Percentiles rank a stretch among this genome's conserved stretches.
phyloP scores from a whole-genome alignment of 495 filamentous ascomycete species.

The Rhizodiscina lignyota region DNA sequence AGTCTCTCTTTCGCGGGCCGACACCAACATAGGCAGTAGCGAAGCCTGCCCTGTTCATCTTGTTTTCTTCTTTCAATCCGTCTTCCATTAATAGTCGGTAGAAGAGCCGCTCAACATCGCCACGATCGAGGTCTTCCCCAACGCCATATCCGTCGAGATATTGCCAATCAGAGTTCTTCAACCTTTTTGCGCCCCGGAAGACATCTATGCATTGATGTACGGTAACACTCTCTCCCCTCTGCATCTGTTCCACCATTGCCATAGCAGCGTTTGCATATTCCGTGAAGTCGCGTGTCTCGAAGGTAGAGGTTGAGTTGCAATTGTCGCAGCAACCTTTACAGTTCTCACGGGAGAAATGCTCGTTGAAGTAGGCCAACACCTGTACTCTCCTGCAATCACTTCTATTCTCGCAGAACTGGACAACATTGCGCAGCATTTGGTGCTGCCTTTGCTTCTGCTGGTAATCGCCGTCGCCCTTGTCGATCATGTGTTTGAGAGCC shows the following conservation, averaged over 20 bases:
- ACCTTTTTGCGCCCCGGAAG: slow-evolving; percentile 39
- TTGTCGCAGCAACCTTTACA: slow-evolving; percentile 75
- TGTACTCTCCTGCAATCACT: slow-evolving; percentile 75
- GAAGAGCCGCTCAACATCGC: slow-evolving; percentile 48
- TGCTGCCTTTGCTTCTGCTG: slow-evolving; percentile 71
- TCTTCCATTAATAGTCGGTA: slow-evolving; percentile 44
- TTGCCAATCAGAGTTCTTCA: slow-evolving; percentile 30
- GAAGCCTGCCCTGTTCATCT: slow-evolving; percentile 29
- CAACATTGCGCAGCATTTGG: slow-evolving; percentile 68
- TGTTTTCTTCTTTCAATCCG: slow-evolving; percentile 43
- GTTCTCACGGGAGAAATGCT: slow-evolving; percentile 51
- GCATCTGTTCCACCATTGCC: slow-evolving; percentile 40
- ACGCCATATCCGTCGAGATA: slow-evolving; percentile 33
- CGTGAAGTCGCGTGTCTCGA: slow-evolving; percentile 58
- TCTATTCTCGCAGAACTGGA: slow-evolving; percentile 75
- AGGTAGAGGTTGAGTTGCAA: slow-evolving; percentile 50
- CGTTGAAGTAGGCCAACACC: slow-evolving; percentile 83
- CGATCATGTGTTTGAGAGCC: slow-evolving; percentile 54
- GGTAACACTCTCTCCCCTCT: slow-evolving; percentile 24
- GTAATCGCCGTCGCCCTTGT: slow-evolving; percentile 50
- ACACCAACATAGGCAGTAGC: slow-evolving; percentile 41
- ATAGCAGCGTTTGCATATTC: slow-evolving; percentile 53
- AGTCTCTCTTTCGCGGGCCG: slow-evolving; percentile 35
- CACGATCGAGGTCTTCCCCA: slow-evolving; percentile 38
- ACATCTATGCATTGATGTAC: slow-evolving; percentile 39